Evolutionary conservation across 2,329 filamentous ascomycete genomes (phyloP), one percentile per base, ranked within the genome.

Genomic region (Cordyceps tenuipes): DNA sequence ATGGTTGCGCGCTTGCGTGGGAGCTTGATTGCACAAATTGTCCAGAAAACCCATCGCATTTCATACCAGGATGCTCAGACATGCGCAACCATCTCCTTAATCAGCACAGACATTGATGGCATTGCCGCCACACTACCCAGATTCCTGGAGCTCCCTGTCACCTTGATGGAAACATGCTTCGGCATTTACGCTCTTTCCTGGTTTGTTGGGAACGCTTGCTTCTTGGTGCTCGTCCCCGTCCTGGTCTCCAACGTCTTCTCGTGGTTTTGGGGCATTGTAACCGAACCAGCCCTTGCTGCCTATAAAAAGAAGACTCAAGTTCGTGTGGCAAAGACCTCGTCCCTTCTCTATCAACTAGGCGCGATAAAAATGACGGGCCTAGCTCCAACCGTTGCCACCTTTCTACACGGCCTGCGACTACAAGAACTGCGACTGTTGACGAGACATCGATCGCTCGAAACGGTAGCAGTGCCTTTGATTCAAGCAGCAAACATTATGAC

Each of bases 11-110:
- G 70, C 63, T 60, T 70, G 19, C 69, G 72, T 10, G 71, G 67
- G 3, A 66, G 65, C 2, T 64, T 75, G 9, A 62, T 72, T 8
- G 75, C 77, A 0, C 72, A 80, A 64, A 75, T 84, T 19, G 82
- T 79, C 63, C 71, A 74, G 17, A 77, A 78, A 62, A 76, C 75
- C 0, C 62, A 76, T 5, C 62, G 64, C 2, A 62, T 76, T 12
- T 66, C 68, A n/a, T 64, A 64, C 5, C 65, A 65, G 4, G 59
- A 65, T 1, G 66, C 68, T 5, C 70, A 72, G n/a, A 70, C 73
- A n/a, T 52, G 47, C 9, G 54, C 59, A 13, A 34, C 53, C 10
- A n/a, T 46, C n/a, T 53, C 47, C 39, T 26, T 61, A 9, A 34
- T 57, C 21, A 57, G 59, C 48, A 61, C 47, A 5, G 39, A 51